Base-by-base conservation (phyloP, 768 basidiomycete species). In the Xerocomellus chrysenteron region DNA sequence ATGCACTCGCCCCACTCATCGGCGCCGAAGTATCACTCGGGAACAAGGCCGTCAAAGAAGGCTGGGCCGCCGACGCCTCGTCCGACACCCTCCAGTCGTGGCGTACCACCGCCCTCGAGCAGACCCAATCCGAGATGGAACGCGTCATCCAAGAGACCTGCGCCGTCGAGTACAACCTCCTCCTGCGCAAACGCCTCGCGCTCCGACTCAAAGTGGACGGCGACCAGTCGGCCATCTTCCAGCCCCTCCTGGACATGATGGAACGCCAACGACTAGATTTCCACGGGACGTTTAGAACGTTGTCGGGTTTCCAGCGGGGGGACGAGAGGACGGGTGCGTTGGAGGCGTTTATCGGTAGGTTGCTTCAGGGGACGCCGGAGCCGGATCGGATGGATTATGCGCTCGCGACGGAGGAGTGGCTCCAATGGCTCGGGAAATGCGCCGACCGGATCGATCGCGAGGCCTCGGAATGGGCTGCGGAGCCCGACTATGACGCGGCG, bases 131-230 rank as follows among this genome's bases (percentile, higher is more conserved):
- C 28, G 86, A 90, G 52, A 74, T 94, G 50, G 85, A 90, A 60
- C 73, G 73, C 24, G 73, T 85, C 49, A 73, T 84, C 19, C 82
- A 88, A 72, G 75, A 82, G 50, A 80, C 77, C 0, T 87, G 82
- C 64, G 76, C 82, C 5, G 67, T 68, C 16, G 86, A 89, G 61
- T 97, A 94, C 69, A 82, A 78, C 47, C 61, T 68, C 24, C 72
- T 89, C 26, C 85, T 96, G 83, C 80, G 86, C 60, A 86, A 85
- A 86, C 88, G 94, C 12, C 86, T 98, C 30, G 94, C 87, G 0
- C 78, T 98, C 33, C 79, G 80, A 43, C 77, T 76, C n/a, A 61
- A 74, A 30, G 78, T 82, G 24, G 53, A 76, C 2, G 74, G 69
- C 1, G 94, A 97, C 73, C 86, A 90, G 54, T 65, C 73, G 1